These are phyloP conservation scores for Neotropicomus parvogracilis DNA, from an alignment of 1,284 basidiomycete genomes.

Conservation along the genomic window DNA sequence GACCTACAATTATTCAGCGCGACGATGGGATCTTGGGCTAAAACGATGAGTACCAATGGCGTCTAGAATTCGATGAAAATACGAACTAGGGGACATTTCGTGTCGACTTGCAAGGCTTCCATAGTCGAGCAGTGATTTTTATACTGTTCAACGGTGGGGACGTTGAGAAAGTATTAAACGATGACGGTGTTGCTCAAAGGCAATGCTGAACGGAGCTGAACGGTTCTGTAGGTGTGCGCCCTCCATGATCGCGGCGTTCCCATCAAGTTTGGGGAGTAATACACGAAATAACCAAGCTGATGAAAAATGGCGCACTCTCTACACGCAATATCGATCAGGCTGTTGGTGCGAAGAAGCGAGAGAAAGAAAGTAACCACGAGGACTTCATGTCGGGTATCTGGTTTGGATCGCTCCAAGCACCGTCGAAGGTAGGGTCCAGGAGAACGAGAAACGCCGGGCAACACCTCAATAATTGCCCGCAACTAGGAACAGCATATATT, in stretches of 20 bases:
- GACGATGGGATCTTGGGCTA: constrained; percentile 32
- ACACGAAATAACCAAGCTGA: constrained; percentile 30
- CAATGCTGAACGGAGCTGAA: constrained; percentile 32
- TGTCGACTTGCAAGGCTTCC: constrained; percentile 13
- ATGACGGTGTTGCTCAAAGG: constrained; percentile 27
- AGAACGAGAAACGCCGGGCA: constrained; percentile 26
- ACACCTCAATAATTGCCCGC: constrained; percentile 17
- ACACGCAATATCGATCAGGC: constrained; percentile 36
- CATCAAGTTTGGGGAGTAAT: constrained; percentile 24
- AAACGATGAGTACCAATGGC: constrained; percentile 16
- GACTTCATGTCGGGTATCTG: constrained; percentile 39
- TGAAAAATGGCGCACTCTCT: constrained; percentile 33
- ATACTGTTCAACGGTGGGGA: constrained; percentile 25
- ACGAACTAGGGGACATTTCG: constrained; percentile 27
- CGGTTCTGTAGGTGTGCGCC: constrained; percentile 20
- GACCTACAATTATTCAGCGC: constrained; percentile 46
- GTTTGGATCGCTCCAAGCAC: constrained; percentile 34
- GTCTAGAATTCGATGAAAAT: background rate
- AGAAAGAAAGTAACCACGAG: constrained; percentile 33
- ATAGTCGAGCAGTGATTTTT: constrained; percentile 24
- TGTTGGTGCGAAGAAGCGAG: constrained; percentile 35
- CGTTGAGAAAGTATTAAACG: constrained; percentile 23
- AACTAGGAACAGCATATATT: constrained; percentile 10
- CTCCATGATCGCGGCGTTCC: constrained; percentile 32
- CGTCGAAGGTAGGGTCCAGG: constrained; percentile 23